Conservation (phyloP, 441 rosid species). For the Adansonia madagascariensis region DNA sequence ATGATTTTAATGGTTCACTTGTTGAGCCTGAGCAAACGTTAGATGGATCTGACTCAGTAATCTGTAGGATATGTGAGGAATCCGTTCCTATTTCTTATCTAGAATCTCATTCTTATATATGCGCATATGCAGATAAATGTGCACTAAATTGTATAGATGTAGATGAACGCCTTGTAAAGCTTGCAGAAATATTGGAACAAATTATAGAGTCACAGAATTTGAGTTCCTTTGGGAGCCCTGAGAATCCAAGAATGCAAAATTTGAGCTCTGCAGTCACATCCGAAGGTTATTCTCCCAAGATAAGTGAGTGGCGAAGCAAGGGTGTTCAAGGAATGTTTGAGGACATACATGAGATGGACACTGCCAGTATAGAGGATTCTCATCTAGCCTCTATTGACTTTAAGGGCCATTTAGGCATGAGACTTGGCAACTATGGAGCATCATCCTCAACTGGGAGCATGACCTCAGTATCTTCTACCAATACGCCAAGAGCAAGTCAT, state of each 20-base stretch:
- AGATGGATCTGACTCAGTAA: conserved; percentile 56
- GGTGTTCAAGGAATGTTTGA: conserved; percentile 92
- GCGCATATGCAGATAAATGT: conserved; percentile 89
- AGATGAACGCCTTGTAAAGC: conserved; percentile 71
- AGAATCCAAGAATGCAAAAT: conserved; percentile 49
- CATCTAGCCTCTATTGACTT: conserved; percentile 46
- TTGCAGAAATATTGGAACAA: conserved; percentile 78
- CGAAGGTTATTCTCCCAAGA: conserved; percentile 73
- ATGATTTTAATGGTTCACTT: conserved; percentile 32
- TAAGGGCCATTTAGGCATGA: conserved; percentile 62
- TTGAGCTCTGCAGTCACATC: conserved; percentile 43
- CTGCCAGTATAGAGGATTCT: conserved; percentile 75
- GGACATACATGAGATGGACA: conserved; percentile 92
- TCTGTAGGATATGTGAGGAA: conserved; percentile 88
- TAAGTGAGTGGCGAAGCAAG: conserved; percentile 77
- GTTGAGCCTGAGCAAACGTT: conserved; percentile 43
- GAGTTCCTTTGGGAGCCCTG: conserved; percentile 61
- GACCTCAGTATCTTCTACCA: conserved; percentile 78
- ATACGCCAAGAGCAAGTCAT: conserved; percentile 77
- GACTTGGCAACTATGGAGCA: conserved; percentile 60
- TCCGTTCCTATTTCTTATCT: conserved; percentile 70
- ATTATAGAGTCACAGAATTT: conserved; percentile 65
- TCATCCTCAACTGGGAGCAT: conserved; percentile 79
- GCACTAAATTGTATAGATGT: conserved; percentile 67
- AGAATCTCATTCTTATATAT: conserved; percentile 84